Percentiles rank a stretch among this genome's conserved stretches.
These are phyloP conservation scores for Corchorus olitorius DNA, from an alignment of 345 rosid species.

Conservation along the genomic window DNA sequence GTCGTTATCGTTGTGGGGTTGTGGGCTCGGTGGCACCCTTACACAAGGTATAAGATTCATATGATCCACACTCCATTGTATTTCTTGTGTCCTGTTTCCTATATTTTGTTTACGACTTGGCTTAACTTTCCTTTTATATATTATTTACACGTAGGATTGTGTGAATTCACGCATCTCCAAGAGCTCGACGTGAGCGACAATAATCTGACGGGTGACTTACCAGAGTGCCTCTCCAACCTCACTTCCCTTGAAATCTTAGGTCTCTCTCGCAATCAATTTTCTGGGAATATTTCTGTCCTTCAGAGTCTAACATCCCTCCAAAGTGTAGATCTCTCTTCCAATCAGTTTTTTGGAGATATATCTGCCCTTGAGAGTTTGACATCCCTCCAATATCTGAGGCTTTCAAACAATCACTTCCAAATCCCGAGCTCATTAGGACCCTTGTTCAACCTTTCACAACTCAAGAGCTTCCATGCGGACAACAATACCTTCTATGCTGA, in stretches of 20 bases:
- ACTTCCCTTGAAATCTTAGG: not conserved
- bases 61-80: no score
- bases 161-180: slow-evolving; percentile 8
- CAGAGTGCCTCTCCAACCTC: not conserved
- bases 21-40: not conserved
- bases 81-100: no score
- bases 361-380: not conserved
- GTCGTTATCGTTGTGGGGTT: not conserved
- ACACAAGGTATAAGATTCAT: not conserved
- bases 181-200: not conserved
- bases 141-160: not conserved
- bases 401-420: not conserved
- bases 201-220: slow-evolving; percentile 10
- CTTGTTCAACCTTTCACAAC: not conserved
- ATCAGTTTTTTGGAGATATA: not conserved
- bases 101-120: no score
- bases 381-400: not conserved
- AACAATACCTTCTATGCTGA: not conserved
- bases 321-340: not conserved
- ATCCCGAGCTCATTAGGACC: not conserved
- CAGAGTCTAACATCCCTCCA: not conserved
- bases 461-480: not conserved
- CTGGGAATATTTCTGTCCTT: no score
- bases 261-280: not conserved
- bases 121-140: no score